These are phyloP conservation scores for Noccaea caerulescens DNA, from an alignment of 345 rosid species.

Conservation along the genomic window DNA sequence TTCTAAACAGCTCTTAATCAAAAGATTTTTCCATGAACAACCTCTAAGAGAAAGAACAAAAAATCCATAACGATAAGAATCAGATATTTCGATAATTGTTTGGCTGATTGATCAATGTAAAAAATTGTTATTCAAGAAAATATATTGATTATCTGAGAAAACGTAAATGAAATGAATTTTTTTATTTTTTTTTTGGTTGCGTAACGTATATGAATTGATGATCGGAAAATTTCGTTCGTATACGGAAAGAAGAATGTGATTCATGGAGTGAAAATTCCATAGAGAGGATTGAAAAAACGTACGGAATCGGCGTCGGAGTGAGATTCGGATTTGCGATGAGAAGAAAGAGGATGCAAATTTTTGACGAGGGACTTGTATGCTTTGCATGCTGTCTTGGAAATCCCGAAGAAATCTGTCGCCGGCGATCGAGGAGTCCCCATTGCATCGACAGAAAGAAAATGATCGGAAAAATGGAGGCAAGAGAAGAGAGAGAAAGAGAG, in stretches of 20 bases:
- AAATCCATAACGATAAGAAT: background rate
- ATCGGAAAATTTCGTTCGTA: background rate
- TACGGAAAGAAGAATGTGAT: background rate
- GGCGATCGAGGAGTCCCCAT: slow-evolving; percentile 55
- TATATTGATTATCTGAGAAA: background rate
- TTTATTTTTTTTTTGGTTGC: too few species aligned
- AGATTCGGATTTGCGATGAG: slow-evolving; percentile 47
- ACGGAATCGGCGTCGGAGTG: slow-evolving; percentile 43
- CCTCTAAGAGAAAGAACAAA: background rate
- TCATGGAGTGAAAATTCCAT: background rate
- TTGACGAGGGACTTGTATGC: slow-evolving; percentile 64
- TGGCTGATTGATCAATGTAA: background rate
- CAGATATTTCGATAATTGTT: background rate
- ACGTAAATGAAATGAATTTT: background rate
- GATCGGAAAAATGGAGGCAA: slow-evolving; percentile 16
- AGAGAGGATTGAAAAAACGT: background rate
- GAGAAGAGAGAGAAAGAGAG: slow-evolving; percentile 26
- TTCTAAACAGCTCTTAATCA: background rate
- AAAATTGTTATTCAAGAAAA: background rate
- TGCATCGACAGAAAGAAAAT: slow-evolving; percentile 12
- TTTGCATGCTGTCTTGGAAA: slow-evolving; percentile 51
- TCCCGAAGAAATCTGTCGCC: slow-evolving; percentile 51
- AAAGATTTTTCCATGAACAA: background rate
- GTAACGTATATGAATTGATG: background rate
- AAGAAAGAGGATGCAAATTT: slow-evolving; percentile 53